Base-by-base conservation (phyloP, 2,329 filamentous ascomycete genomes). In the Conoideocrella luteorostrata region DNA sequence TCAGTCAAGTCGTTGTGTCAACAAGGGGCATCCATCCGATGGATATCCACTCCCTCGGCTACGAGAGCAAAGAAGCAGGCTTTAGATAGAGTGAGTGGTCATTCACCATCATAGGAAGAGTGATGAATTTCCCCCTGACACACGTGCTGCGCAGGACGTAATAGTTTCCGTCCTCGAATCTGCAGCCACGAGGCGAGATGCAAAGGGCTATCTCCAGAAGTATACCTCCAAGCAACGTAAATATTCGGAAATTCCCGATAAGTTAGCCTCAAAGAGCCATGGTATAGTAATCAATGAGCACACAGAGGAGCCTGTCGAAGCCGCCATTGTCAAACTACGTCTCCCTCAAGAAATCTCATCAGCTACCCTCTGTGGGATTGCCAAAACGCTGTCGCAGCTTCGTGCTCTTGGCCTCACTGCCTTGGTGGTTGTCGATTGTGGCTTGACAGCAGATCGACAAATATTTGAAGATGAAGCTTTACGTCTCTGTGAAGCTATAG, bases 151-250 rank as follows among this genome's bases (percentile, higher is more conserved):
- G 11, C 51, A 89, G 84, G 88, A 95, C 58, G 85, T 95, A 56
- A 83, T 95, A 55, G 75, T 94, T 24, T 90, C 88, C 13, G 78
- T 97, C 4, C 72, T 98, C 24, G 88, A 87, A 56, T 88, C 90
- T 15, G 88, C 89, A 10, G 86, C 90, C 5, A 96, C 91, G 0
- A 95, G 90, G 65, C 82, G 93, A 55, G 93, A 98, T 68, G 89
- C 90, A 38, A 90, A 86, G 64, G 82, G 87, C 29, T 98, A 96
- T 59, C 75, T 98, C 13, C 85, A 93, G 54, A 90, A 88, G 48
- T 95, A 96, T 61, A 82, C 54, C 50, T 56, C 52, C 54, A 61
- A 62, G 39, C 52, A 56, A 24, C 32, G 28, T 13, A 35, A 62
- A n/a, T 12, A 10, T 28, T 7, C 22, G 13, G 39, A 32, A 20